Evolutionary conservation across 2,329 filamentous ascomycete genomes (phyloP), one percentile per base, ranked within the genome.

Genomic region (Fusarium sp.): DNA sequence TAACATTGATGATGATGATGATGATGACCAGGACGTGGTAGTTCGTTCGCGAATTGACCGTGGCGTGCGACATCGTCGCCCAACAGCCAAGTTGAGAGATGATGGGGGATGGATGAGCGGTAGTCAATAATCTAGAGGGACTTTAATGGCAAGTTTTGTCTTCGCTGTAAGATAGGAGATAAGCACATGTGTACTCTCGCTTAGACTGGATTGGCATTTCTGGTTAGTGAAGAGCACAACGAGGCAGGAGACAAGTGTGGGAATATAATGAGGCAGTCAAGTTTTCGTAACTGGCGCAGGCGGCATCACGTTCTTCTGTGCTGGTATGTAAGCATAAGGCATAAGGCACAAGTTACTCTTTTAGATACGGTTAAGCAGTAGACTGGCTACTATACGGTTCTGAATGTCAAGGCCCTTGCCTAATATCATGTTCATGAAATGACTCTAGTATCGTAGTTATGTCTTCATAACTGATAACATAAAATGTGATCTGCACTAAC

Each of bases 81-180:
- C 68, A 45, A 77, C 79, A 4, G 76, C 77, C 10, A 80, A 80
- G 46, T 76, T 79, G 56, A 71, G 77, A 33, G 77, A 79, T 22
- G 78, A 75, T 19, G 77, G 78, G 8, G 30, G 44, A 33, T 58
- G 63, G 54, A 51, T 62, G 23, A 47, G 45, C 17, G 57, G 45
- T 19, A 71, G 64, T 23, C 62, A 65, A 40, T 67, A 43, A 62
- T 40, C 27, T 14, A 52, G 30, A 47, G 35, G 11, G 49, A 8
- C 43, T 55, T 32, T 20, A 22, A 51, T 54, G 39, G 22, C 19
- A 25, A n/a, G 44, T 11, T 40, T 27, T 20, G 41, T 30, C 33
- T 46, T 63, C 30, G 15, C 40, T 67, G 56, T 51, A 54, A 58
- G 37, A 58, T 58, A 67, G 25, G 52, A 48, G 22, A 45, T 32